These are phyloP conservation scores for Saturnispora galanensis DNA, from an alignment of 805 yeast genomes.

Conservation along the genomic window DNA sequence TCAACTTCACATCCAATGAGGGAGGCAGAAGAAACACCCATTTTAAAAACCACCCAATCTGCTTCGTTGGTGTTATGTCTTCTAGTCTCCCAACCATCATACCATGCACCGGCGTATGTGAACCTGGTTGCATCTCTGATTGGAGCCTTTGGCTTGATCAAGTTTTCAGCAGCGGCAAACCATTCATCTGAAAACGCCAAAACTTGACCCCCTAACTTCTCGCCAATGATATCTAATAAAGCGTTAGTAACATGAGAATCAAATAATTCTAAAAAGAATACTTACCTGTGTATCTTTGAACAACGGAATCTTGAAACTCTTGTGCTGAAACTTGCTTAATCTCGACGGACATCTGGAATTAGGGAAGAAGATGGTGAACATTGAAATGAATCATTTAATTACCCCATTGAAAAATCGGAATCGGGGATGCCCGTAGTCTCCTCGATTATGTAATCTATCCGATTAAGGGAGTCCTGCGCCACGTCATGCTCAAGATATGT, in stretches of 20 bases:
- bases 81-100: constrained; percentile 98
- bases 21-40: constrained; percentile 78
- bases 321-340: constrained; percentile 21
- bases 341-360: constrained; percentile 6
- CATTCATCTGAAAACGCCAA: constrained; percentile 75
- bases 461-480: not conserved
- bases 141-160: constrained; percentile 74
- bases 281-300: constrained; percentile 42
- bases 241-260: not conserved
- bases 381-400: not conserved
- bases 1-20: constrained; percentile 82
- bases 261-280: not conserved
- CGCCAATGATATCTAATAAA: constrained; percentile 65
- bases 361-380: not conserved
- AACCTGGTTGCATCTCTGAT: constrained; percentile 73
- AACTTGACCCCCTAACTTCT: constrained; percentile 71
- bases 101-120: constrained; percentile 89
- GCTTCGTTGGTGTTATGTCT: constrained; percentile 79
- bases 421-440: constrained; percentile 1
- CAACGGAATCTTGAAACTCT: constrained; percentile 38
- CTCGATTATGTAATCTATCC: not conserved
- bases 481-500: not conserved
- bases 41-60: constrained; percentile 77
- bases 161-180: constrained; percentile 88
- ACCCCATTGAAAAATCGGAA: not conserved